Base-by-base conservation (phyloP, 2,329 filamentous ascomycete species). In the Coleophoma cylindrospora region DNA sequence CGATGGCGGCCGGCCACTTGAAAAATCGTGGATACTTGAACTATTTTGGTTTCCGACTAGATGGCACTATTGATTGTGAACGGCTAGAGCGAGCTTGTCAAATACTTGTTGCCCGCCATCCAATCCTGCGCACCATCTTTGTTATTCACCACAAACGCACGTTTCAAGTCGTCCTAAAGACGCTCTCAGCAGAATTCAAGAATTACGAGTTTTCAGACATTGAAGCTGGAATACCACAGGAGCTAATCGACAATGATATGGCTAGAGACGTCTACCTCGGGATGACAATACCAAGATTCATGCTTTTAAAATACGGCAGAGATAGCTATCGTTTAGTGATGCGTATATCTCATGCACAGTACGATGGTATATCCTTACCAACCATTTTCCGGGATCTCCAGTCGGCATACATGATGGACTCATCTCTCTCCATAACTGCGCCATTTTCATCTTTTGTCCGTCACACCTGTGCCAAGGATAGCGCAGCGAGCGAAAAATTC, bases 331-430 rank as follows among this genome's bases (percentile, higher is more conserved):
- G 19, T 43, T 49, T 45, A 32, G 17, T 53, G 14, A 41, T 54
- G 40, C 38, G 48, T 13, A 40, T 84, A 11, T 80, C 83, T 55
- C 81, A 85, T 63, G 74, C 78, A 1, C 56, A 83, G 1, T 85
- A 83, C 58, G 81, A 85, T 63, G 81, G 82, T 14, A 84, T 81
- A 79, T 81, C 79, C 3, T 75, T 82, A 63, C 49, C 46, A 38
- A 40, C 41, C 17, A 48, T 54, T 17, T 12, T 54, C 8, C 44
- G 41, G 15, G 40, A 47, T 12, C 27, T 54, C 10, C 38, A 51
- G 19, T 36, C 40, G 10, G 34, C 41, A 12, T 54, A 50, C n/a
- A n/a, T 40, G 6, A 22, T 11, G 47, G 46, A 17, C n/a, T n/a
- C n/a, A n/a, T n/a, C n/a, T n/a, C n/a, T n/a, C n/a, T n/a, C n/a